These are phyloP conservation scores for Nakazawaea holstii DNA, from an alignment of 805 yeast species.

Conservation along the genomic window DNA sequence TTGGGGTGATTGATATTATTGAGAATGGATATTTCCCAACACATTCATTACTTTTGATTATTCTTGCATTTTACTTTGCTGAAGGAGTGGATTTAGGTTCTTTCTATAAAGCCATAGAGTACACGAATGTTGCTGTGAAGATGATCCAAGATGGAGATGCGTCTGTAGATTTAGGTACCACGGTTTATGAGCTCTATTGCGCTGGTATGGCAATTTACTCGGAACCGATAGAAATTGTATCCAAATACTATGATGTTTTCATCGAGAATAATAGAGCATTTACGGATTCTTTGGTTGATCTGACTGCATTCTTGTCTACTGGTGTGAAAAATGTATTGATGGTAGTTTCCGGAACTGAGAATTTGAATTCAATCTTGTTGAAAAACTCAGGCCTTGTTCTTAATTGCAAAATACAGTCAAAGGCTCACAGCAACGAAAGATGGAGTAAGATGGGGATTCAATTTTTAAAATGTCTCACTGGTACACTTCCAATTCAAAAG, in stretches of 20 bases:
- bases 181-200: constrained; percentile 36
- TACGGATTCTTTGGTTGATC: constrained; percentile 1
- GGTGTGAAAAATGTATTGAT: constrained; percentile 12
- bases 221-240: constrained; percentile 32
- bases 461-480: constrained; percentile 5
- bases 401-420: background rate
- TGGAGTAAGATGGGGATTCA: background rate
- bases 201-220: constrained; percentile 34
- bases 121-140: constrained; percentile 32
- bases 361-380: constrained; percentile 4
- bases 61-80: constrained; percentile 30
- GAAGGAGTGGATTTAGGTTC: constrained; percentile 24
- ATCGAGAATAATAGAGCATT: constrained; percentile 12
- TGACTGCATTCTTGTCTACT: constrained; percentile 3
- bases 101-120: constrained; percentile 34
- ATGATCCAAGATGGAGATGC: constrained; percentile 30
- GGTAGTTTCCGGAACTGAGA: constrained; percentile 1
- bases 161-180: constrained; percentile 29
- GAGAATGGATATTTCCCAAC: constrained; percentile 34
- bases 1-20: constrained; percentile 29
- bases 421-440: background rate
- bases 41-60: constrained; percentile 33
- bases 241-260: constrained; percentile 20
- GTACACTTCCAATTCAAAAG: background rate
- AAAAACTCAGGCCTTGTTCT: background rate